A percentile compares a stretch with the other conserved stretches of the same genome.
Conservation (phyloP, 371 early-diverging fungal genomes). For the Mortierella sp. region DNA sequence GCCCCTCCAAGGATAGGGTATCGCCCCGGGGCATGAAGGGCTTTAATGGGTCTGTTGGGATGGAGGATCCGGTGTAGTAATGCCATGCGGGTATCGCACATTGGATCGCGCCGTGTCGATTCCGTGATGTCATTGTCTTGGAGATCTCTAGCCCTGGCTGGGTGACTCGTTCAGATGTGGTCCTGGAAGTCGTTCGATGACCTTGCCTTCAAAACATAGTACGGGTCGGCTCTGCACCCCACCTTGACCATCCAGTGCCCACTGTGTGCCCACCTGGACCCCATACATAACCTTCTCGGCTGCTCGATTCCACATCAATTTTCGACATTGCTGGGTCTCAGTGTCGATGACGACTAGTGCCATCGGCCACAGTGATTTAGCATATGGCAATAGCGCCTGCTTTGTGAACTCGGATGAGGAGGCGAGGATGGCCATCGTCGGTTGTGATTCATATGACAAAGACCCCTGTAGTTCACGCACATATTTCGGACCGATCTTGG, state of each 20-base stretch:
- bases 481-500: slow-evolving; percentile 38
- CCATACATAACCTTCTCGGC: slow-evolving; percentile 52
- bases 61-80: too few species aligned
- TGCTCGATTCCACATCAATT: slow-evolving; percentile 52
- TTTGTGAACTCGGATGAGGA: slow-evolving; percentile 37
- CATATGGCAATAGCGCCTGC: slow-evolving; percentile 29
- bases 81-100: too few species aligned
- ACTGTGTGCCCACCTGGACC: slow-evolving; percentile 29
- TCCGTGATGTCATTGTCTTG: slow-evolving; percentile 5
- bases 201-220: slow-evolving; percentile 30
- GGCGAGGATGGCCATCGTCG: slow-evolving; percentile 50
- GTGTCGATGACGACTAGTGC: slow-evolving; percentile 43
- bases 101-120: background rate
- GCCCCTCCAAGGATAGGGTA: too few species aligned
- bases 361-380: slow-evolving; percentile 51
- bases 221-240: slow-evolving; percentile 16
- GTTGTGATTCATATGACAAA: slow-evolving; percentile 46
- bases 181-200: slow-evolving; percentile 33
- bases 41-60: too few species aligned
- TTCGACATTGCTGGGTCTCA: slow-evolving; percentile 18
- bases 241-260: background rate
- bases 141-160: too few species aligned
- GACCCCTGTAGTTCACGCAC: slow-evolving; percentile 52
- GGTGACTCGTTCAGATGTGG: slow-evolving; percentile 31
- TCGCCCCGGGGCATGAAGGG: too few species aligned